Percentiles rank a stretch among this genome's conserved stretches.
Evolutionary conservation across 805 yeast species (phyloP).

Genomic region (Metschnikowia chrysomelidarum): DNA sequence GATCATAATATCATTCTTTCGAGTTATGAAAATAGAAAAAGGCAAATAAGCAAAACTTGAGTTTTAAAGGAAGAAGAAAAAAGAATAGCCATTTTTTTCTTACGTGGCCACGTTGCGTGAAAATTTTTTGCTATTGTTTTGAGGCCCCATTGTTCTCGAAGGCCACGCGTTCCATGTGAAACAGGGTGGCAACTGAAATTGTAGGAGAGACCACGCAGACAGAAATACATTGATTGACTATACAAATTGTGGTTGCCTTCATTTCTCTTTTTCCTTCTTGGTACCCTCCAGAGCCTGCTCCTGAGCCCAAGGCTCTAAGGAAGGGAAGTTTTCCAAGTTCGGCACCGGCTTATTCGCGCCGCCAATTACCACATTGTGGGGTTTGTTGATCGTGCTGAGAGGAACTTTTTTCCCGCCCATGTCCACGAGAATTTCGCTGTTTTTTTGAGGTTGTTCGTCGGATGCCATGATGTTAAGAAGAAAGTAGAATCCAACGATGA

Average conservation of each 20-base stretch:
- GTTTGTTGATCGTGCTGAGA: conserved; percentile 35
- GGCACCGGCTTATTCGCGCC: conserved; percentile 19
- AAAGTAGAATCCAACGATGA: conserved; percentile 9
- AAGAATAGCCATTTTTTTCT: no score
- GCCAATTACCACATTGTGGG: conserved; percentile 28
- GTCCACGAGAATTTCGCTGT: conserved; percentile 23
- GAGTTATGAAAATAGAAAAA: no score
- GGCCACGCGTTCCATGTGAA: not conserved
- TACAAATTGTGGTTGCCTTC: not conserved
- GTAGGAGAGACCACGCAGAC: no score
- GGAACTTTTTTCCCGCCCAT: conserved; percentile 40
- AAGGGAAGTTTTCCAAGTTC: conserved; percentile 16
- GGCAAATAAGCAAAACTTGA: no score
- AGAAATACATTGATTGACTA: no score
- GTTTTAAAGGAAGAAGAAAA: no score
- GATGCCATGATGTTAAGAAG: conserved; percentile 13
- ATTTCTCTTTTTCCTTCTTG: conserved; percentile 2
- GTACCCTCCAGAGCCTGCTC: conserved; percentile 7
- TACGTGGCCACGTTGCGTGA: no score
- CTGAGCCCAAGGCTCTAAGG: conserved; percentile 18
- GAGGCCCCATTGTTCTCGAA: not conserved
- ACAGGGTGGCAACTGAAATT: no score
- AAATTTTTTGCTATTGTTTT: no score
- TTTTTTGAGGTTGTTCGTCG: conserved; percentile 8
- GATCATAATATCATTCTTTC: no score